Percentiles rank a stretch among this genome's conserved stretches.
phyloP scores from a whole-genome alignment of 2,329 filamentous ascomycete species.

The Phoma sp. region DNA sequence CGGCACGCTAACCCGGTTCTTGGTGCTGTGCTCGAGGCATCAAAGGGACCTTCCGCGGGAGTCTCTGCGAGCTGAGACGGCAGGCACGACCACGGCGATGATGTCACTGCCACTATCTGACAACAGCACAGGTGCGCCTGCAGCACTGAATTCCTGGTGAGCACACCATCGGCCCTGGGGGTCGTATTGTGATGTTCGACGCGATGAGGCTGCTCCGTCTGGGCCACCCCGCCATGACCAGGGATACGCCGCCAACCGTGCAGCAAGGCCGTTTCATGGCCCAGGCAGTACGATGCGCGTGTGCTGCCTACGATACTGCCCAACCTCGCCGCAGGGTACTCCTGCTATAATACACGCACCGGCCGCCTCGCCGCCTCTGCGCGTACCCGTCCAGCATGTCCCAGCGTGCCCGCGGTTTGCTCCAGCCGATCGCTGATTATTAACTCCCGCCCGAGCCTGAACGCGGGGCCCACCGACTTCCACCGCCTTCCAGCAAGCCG shows the following conservation, averaged over 20 bases:
- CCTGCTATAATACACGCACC: slow-evolving; percentile 28
- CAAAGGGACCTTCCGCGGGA: neutral
- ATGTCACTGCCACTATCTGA: neutral
- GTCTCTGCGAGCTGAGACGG: neutral
- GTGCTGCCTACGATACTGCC: slow-evolving; percentile 28
- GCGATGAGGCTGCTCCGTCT: slow-evolving; percentile 13
- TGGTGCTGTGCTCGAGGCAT: slow-evolving; percentile 24
- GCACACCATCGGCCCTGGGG: neutral
- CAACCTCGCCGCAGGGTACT: slow-evolving; percentile 20
- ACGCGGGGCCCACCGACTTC: slow-evolving; percentile 35
- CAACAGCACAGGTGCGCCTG: neutral
- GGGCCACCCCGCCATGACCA: slow-evolving; percentile 20
- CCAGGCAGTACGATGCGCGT: slow-evolving; percentile 27
- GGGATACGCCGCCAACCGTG: slow-evolving; percentile 26
- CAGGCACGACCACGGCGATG: slow-evolving; percentile 3
- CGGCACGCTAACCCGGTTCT: slow-evolving; percentile 22
- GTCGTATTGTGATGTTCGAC: neutral
- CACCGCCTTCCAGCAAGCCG: slow-evolving; percentile 36
- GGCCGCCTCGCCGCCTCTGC: slow-evolving; percentile 18
- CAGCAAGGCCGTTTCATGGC: slow-evolving; percentile 21
- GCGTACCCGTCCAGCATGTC: slow-evolving; percentile 23
- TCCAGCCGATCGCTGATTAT: slow-evolving; percentile 31
- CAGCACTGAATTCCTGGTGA: neutral
- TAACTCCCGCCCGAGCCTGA: slow-evolving; percentile 28
- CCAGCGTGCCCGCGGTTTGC: slow-evolving; percentile 21